A percentile compares a stretch with the other conserved stretches of the same genome.
Evolutionary conservation across 192 early-diverging fungal species (phyloP).

Genomic region (Mortierella claussenii): DNA sequence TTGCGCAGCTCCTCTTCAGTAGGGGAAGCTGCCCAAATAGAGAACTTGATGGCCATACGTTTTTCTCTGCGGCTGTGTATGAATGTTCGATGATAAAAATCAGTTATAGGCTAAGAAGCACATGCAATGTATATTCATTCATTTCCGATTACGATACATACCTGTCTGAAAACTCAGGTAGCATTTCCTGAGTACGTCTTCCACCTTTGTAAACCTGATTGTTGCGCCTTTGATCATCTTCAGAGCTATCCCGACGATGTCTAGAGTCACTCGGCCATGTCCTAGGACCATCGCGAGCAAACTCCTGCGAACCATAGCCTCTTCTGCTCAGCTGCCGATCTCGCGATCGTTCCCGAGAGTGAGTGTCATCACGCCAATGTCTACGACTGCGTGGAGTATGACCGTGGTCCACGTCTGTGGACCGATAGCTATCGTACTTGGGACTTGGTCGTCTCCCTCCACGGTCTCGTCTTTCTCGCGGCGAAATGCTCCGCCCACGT

Average conservation of each 20-base stretch:
- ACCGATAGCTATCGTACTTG: constrained; percentile 20
- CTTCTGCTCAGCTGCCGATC: neutral
- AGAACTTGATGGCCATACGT: constrained; percentile 54
- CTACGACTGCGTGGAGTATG: neutral
- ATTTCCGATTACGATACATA: too few species aligned
- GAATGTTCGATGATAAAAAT: too few species aligned
- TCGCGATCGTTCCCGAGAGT: too few species aligned
- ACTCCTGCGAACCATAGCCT: neutral
- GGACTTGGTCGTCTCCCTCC: constrained; percentile 18
- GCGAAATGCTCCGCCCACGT: neutral
- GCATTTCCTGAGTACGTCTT: constrained; percentile 10
- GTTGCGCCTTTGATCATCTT: constrained; percentile 3
- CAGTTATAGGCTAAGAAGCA: too few species aligned
- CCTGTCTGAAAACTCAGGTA: constrained; percentile 38
- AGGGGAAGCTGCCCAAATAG: constrained; percentile 68
- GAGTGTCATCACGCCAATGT: neutral
- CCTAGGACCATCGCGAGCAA: neutral
- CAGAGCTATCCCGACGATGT: constrained; percentile 2
- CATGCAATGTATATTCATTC: too few species aligned
- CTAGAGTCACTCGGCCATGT: neutral
- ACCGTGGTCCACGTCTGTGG: neutral
- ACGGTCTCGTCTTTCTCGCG: neutral
- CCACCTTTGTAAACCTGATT: constrained; percentile 29
- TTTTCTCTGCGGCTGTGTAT: constrained; percentile 50
- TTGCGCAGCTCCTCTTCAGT: constrained; percentile 62